Conservation (phyloP, 495 filamentous ascomycete genomes). For the Bathelium albidoporum region DNA sequence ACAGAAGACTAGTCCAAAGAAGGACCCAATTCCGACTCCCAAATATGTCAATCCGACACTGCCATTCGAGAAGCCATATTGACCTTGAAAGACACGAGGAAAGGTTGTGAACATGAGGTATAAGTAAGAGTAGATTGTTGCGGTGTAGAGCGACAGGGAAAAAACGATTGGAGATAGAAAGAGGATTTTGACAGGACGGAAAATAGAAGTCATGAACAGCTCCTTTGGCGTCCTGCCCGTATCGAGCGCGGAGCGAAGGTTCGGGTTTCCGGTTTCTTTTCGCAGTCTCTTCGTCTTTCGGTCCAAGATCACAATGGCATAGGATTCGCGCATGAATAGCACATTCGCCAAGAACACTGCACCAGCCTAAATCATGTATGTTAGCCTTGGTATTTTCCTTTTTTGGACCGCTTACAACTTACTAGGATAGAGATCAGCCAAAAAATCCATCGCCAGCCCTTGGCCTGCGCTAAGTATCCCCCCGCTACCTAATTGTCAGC, state of each 20-base stretch:
- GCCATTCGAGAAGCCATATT: slow-evolving; percentile 36
- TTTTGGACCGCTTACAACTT: slow-evolving; percentile 30
- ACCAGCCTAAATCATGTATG: slow-evolving; percentile 16
- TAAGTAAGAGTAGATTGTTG: slow-evolving; percentile 15
- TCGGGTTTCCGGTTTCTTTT: slow-evolving; percentile 30
- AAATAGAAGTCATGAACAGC: slow-evolving; percentile 31
- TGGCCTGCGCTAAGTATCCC: slow-evolving; percentile 43
- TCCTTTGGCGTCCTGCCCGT: slow-evolving; percentile 16
- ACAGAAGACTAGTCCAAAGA: slow-evolving; percentile 33
- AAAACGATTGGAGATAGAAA: slow-evolving; percentile 22
- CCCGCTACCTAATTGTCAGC: slow-evolving; percentile 35
- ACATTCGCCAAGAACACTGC: slow-evolving; percentile 21
- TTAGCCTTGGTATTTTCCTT: slow-evolving; percentile 24
- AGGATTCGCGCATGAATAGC: slow-evolving; percentile 28
- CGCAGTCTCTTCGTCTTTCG: slow-evolving; percentile 25
- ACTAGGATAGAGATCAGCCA: slow-evolving; percentile 21
- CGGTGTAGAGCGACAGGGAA: slow-evolving; percentile 7
- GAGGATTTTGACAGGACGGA: slow-evolving; percentile 45
- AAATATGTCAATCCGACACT: slow-evolving; percentile 40
- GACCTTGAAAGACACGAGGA: slow-evolving; percentile 40
- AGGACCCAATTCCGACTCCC: slow-evolving; percentile 38
- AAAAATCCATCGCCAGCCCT: slow-evolving; percentile 56
- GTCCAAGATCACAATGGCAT: slow-evolving; percentile 25
- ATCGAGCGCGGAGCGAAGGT: slow-evolving; percentile 27
- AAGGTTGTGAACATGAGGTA: slow-evolving; percentile 42